Evolutionary conservation across 1,284 basidiomycete species (phyloP).

Genomic region (Fomitopsis pinicola): DNA sequence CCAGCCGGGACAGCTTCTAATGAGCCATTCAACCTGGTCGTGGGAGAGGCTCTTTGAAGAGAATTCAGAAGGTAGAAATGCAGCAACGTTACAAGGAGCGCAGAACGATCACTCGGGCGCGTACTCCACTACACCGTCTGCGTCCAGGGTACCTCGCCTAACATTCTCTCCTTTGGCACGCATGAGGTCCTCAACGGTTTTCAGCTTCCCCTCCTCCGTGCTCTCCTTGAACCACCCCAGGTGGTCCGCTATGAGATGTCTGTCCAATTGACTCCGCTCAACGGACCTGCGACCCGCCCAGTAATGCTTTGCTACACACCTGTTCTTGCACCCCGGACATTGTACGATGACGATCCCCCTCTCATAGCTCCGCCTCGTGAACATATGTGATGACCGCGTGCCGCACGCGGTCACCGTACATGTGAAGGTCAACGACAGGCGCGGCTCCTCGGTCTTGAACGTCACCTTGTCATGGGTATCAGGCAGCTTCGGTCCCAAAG

Average conservation of each 20-base stretch:
- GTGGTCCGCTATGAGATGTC: slow-evolving; percentile 88
- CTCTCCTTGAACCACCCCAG: slow-evolving; percentile 89
- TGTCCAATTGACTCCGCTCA: slow-evolving; percentile 23
- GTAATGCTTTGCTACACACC: slow-evolving; percentile 42
- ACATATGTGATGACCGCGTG: slow-evolving; percentile 86
- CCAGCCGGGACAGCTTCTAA: too few relatives aligned
- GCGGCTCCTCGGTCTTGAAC: slow-evolving; percentile 40
- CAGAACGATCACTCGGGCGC: slow-evolving; percentile 18
- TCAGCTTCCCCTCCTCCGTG: slow-evolving; percentile 67
- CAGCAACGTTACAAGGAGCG: not conserved
- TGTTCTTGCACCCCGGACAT: slow-evolving; percentile 88
- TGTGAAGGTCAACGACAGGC: slow-evolving; percentile 79
- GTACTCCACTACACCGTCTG: slow-evolving; percentile 41
- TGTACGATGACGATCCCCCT: slow-evolving; percentile 89
- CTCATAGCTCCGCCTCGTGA: slow-evolving; percentile 81
- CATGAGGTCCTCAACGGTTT: slow-evolving; percentile 81
- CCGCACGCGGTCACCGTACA: slow-evolving; percentile 80
- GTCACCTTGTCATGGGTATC: slow-evolving; percentile 13
- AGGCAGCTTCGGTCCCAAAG: not conserved
- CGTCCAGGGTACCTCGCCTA: slow-evolving; percentile 49
- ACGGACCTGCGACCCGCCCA: not conserved
- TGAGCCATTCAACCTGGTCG: too few relatives aligned
- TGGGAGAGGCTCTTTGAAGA: too few relatives aligned
- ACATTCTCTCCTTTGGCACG: slow-evolving; percentile 75
- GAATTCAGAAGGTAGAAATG: not conserved